Evolutionary conservation across 495 filamentous ascomycete genomes (phyloP).

Genomic region (Hyaloscypha finlandica): DNA sequence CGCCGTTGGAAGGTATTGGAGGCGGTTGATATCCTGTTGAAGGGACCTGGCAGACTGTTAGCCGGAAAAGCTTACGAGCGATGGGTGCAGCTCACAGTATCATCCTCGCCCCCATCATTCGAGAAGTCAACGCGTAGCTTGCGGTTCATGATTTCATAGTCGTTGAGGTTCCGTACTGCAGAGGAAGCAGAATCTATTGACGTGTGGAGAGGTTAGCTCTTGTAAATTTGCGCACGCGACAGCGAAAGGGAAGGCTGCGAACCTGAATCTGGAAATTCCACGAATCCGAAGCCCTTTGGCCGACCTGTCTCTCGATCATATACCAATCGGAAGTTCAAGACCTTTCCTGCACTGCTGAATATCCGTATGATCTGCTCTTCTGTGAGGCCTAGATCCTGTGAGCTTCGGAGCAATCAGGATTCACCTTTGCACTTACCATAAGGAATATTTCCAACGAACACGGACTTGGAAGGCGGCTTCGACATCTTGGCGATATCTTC

Average conservation of each 20-base stretch:
- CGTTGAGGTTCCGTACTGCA: conserved; percentile 93
- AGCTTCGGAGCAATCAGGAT: conserved; percentile 16
- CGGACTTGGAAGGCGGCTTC: conserved; percentile 54
- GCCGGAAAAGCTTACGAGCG: neutral
- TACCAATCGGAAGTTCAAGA: conserved; percentile 90
- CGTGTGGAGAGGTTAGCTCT: neutral
- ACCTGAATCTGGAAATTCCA: conserved; percentile 83
- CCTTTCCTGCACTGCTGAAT: conserved; percentile 82
- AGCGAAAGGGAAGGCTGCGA: conserved; percentile 14
- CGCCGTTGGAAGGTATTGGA: conserved; percentile 28
- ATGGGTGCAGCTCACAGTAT: conserved; percentile 28
- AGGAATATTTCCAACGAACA: conserved; percentile 86
- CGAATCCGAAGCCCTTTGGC: conserved; percentile 96
- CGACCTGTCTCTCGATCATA: conserved; percentile 94
- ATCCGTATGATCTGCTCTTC: conserved; percentile 94
- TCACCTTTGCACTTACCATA: conserved; percentile 51
- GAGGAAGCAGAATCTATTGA: conserved; percentile 81
- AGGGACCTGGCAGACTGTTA: conserved; percentile 3
- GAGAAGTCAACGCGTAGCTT: conserved; percentile 94
- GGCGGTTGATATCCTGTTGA: conserved; percentile 26
- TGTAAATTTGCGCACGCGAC: neutral
- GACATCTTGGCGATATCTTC: conserved; percentile 50
- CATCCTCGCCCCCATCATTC: conserved; percentile 83
- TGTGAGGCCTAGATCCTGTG: conserved; percentile 61
- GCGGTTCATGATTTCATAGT: conserved; percentile 92